Base-by-base conservation (phyloP, 331 rosid genomes). In the Telfairia occidentalis region DNA sequence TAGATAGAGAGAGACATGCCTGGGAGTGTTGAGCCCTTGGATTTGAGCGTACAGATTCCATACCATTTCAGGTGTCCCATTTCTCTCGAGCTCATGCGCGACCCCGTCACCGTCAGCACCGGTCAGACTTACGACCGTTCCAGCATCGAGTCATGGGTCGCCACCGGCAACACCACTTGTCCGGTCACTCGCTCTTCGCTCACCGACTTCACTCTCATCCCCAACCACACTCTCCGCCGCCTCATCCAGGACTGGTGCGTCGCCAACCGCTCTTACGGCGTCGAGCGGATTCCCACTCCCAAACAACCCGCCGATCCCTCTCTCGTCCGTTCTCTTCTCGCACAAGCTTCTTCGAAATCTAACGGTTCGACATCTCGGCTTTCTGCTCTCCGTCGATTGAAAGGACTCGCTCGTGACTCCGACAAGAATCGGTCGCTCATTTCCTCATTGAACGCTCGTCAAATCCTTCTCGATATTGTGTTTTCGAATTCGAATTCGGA, bases 211-310 rank as follows among this genome's bases (percentile, higher is more conserved):
- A 91, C 92, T 0, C 83, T 94, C 38, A 94, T 94, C 61, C 98
- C 98, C 0, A 94, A 94, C 79, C 98, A 94, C 73, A 94, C 98
- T 0, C 92, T 94, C 7, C 97, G 98, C 37, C 83, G 98, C 1
- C 86, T 94, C 4, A 94, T 94, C 82, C 98, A 94, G 60, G 98
- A 91, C 0, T 94, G 98, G 98, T 94, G 98, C 78, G 98, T 94
- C 37, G 89, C 92, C 1, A 91, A 94, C 80, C 92, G 90, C 19
- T 86, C 96, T 12, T 88, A 82, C 37, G 98, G 98, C 7, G 78
- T 94, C 6, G 88, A 94, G 80, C 86, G 98, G 2, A 94, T 94
- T 34, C 98, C 98, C 0, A 94, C 98, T 4, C 98, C 97, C 4
- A 94, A 94, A 75, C 98, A 94, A 23, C 98, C 97, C 1, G 98